These are phyloP conservation scores for Vachellia pachyceras DNA, from an alignment of 306 rosid genomes.

Conservation along the genomic window DNA sequence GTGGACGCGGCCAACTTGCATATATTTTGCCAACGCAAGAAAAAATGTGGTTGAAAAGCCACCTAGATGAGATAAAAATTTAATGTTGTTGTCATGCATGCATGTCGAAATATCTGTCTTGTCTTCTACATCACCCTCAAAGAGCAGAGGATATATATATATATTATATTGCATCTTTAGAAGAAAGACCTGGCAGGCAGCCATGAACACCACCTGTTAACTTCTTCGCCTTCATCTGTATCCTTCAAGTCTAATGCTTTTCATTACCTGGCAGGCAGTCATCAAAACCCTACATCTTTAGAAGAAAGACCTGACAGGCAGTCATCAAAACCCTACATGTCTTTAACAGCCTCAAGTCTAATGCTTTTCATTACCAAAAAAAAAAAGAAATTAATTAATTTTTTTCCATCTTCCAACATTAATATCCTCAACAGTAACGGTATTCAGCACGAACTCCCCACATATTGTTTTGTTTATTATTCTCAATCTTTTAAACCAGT, in stretches of 20 bases:
- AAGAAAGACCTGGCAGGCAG: conserved; percentile 17
- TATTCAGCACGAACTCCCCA: not conserved
- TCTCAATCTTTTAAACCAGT: conserved; percentile 13
- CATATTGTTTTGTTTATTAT: not conserved
- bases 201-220: conserved; percentile 33
- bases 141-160: not conserved
- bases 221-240: conserved; percentile 34
- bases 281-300: no score
- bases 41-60: conserved; percentile 3
- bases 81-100: not conserved
- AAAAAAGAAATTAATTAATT: not conserved
- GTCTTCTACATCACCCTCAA: not conserved
- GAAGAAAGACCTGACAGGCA: conserved; percentile 15
- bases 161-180: not conserved
- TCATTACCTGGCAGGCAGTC: no score
- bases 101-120: conserved; percentile 17
- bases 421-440: conserved; percentile 38
- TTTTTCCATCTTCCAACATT: not conserved
- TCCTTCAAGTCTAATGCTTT: no score
- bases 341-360: not conserved
- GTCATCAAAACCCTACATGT: conserved; percentile 34
- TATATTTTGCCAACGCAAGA: not conserved
- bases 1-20: not conserved
- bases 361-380: not conserved
- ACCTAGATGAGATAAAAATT: not conserved